These are phyloP conservation scores for Amaranthus cruentus DNA, from an alignment of 148 eudicot genomes.

Conservation along the genomic window DNA sequence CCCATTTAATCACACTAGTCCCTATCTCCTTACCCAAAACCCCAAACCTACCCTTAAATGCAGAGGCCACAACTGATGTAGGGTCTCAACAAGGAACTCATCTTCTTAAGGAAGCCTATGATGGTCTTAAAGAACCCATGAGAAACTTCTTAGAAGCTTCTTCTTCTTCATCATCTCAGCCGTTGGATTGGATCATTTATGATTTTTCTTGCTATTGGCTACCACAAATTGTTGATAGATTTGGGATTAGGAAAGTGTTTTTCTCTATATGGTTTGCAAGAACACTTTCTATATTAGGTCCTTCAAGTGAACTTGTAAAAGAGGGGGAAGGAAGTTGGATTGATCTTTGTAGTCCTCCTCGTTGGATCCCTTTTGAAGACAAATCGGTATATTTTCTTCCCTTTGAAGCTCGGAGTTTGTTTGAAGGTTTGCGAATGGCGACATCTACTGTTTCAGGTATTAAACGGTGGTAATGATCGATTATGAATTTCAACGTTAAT, in stretches of 20 bases:
- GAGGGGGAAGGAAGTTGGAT: not conserved
- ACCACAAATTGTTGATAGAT: conserved; percentile 15
- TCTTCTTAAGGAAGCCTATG: conserved; percentile 28
- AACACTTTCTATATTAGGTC: not conserved
- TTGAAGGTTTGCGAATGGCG: no score
- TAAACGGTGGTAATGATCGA: no score
- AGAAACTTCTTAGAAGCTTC: conserved; percentile 4
- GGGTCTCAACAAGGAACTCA: conserved; percentile 15
- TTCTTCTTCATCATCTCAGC: no score
- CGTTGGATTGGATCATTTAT: conserved; percentile 31
- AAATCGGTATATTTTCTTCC: no score
- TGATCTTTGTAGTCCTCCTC: conserved; percentile 14
- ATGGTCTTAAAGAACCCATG: conserved; percentile 14
- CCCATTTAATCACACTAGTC: conserved; percentile 5
- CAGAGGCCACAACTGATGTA: conserved; percentile 34
- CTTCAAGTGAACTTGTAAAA: not conserved
- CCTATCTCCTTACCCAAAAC: conserved; percentile 23
- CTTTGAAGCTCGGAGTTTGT: no score
- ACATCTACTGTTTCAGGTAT: no score
- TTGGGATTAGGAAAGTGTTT: conserved; percentile 15
- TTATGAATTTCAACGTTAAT: no score
- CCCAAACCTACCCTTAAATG: conserved; percentile 19
- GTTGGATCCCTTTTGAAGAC: no score
- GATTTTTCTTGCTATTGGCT: conserved; percentile 31
- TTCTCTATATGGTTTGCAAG: conserved; percentile 21